Evolutionary conservation across 495 filamentous ascomycete species (phyloP), one percentile per base, ranked within the genome.

Genomic region (Parathielavia hyrcaniae): DNA sequence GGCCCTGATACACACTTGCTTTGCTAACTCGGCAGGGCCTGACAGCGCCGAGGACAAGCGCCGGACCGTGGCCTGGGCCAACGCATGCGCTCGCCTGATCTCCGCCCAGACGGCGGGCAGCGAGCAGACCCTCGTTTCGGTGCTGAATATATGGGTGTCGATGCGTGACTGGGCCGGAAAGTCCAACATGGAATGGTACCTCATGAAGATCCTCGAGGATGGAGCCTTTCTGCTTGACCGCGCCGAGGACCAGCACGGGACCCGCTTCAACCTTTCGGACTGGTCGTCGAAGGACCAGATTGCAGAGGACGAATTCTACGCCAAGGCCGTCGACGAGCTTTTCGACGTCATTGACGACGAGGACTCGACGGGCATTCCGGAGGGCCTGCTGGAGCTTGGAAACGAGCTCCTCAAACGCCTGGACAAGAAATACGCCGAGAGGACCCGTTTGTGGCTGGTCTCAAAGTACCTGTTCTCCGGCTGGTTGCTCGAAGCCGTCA

Each of bases 141-240:
- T 88, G 16, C 81, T 97, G 38, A 90, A 92, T 71, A 82, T 87
- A 54, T 97, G 89, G 87, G 82, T 90, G 53, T 81, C 83, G 38
- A 87, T 89, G 76, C 83, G 88, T 67, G 86, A 90, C 67, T 97
- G 93, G 93, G 86, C 87, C 57, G 87, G 89, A 55, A 88, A 85
- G 60, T 83, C 84, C 61, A 91, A 89, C 62, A 85, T 98, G 77
- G 91, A 96, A 75, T 85, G 89, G 65, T 96, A 90, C 66, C 81
- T 98, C 6, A 92, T 95, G 89, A 85, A 90, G 67, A 86, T 92
- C 57, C 81, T 98, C 19, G 89, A 96, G 72, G 88, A 91, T 66
- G 93, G 93, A 58, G 84, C 88, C 26, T 97, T 96, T 67, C 74
- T 98, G 54, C 77, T 96, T 69, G 90, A 96, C 60, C 79, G 81